Conservation (phyloP, 306 rosid species). For the Coriaria nepalensis region DNA sequence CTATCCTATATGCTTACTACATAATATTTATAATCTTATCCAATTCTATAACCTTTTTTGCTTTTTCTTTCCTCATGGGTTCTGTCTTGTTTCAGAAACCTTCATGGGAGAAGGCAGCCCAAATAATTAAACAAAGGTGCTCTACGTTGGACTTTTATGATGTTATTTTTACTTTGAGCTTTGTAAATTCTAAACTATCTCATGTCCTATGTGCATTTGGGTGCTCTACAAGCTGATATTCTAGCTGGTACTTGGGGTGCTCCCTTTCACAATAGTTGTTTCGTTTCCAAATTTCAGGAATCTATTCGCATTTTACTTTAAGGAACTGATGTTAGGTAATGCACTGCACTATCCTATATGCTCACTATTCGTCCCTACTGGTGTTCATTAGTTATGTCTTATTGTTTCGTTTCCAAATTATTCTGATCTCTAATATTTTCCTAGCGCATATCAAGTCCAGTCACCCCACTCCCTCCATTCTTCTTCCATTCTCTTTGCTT, state of each 20-base stretch:
- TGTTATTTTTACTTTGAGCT: constrained; percentile 14
- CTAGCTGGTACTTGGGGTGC: too few species aligned
- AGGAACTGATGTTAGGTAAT: constrained; percentile 90
- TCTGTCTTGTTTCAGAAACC: constrained; percentile 61
- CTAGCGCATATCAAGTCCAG: too few species aligned
- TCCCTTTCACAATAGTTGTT: constrained; percentile 4
- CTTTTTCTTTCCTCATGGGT: constrained; percentile 7
- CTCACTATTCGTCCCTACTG: not conserved
- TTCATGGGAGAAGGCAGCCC: constrained; percentile 93
- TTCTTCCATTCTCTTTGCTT: too few species aligned
- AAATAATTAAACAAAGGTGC: constrained; percentile 69
- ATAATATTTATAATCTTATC: too few species aligned
- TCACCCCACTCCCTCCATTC: too few species aligned
- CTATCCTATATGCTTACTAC: too few species aligned
- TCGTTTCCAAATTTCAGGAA: constrained; percentile 43
- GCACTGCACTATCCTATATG: constrained; percentile 1
- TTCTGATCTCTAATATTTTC: too few species aligned
- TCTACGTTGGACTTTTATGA: constrained; percentile 13
- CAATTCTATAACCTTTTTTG: not conserved
- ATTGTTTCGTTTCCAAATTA: too few species aligned
- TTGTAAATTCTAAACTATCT: too few species aligned
- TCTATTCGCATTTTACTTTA: constrained; percentile 90
- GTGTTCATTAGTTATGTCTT: not conserved
- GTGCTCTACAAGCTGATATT: not conserved
- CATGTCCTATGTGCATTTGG: too few species aligned